Base-by-base conservation (phyloP, 2,329 filamentous ascomycete species). In the Thielaviopsis cerberus region DNA sequence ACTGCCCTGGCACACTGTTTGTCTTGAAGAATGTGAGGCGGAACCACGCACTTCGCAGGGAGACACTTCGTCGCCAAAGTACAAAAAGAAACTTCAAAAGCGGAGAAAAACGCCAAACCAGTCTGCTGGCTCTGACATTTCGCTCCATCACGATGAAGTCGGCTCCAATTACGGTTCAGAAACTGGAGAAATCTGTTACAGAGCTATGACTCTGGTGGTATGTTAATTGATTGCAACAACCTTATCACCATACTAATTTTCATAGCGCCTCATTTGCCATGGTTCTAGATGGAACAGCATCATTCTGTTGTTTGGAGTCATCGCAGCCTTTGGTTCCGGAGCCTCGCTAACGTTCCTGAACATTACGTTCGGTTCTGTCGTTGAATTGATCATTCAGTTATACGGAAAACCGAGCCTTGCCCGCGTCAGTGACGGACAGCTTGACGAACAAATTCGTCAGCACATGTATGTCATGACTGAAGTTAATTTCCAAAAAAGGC, bases 321-420 rank as follows among this genome's bases (percentile, higher is more conserved):
- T 58, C 23, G 57, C 60, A 5, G 62, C 62, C 2, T 57, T 62
- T 27, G 59, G 58, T 2, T 34, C 62, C 4, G 62, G 60, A 5
- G 57, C 55, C n/a, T 64, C 63, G n/a, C 57, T 70, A 57, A 66
- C 69, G 1, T 59, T 71, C 56, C 65, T 70, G 50, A 68, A 67
- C 50, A 62, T 71, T 1, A 64, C 71, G 0, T 68, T 71, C 51
- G 70, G 70, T 62, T 48, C 41, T 5, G 41, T 48, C 5, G 41
- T 48, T 3, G 41, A 59, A 26, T 59, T 15, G 17, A 25, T 23
- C 13, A 17, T 54, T 15, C 20, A 37, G 11, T 24, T 51, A 7
- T 48, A 48, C 10, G 41, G n/a, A 7, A 22, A n/a, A 17, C n/a
- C 17, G 22, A 17, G 7, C n/a, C 22, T n/a, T 4, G 34, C 4